phyloP scores from a whole-genome alignment of 2,329 filamentous ascomycete species.

The Berkeleyomyces basicola region DNA sequence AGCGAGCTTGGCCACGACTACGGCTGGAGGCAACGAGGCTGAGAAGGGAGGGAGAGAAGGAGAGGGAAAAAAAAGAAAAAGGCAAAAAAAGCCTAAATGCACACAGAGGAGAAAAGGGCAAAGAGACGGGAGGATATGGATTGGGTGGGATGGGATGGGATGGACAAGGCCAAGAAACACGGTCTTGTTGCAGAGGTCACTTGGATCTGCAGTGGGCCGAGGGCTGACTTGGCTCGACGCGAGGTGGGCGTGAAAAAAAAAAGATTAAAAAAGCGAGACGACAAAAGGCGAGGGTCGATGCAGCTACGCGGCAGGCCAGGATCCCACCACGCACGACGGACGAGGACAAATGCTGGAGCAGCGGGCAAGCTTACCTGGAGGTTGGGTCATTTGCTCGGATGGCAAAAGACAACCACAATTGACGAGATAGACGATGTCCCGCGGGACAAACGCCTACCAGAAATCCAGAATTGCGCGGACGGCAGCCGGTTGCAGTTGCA shows the following conservation, averaged over 20 bases:
- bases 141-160: neutral
- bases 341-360: neutral
- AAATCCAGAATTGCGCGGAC: neutral
- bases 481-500: constrained; percentile 4
- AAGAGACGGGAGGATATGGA: neutral
- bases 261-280: neutral
- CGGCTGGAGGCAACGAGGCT: neutral
- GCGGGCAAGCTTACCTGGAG: constrained; percentile 5
- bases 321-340: neutral
- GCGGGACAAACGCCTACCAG: constrained; percentile 7
- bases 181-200: neutral
- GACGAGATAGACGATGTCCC: constrained; percentile 8
- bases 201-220: constrained; percentile 10
- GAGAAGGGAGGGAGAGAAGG: neutral
- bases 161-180: neutral
- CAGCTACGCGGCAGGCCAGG: neutral
- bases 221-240: constrained; percentile 4
- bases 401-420: constrained; percentile 3
- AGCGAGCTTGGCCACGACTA: neutral
- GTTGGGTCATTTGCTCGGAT: constrained; percentile 12
- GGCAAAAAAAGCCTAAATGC: neutral
- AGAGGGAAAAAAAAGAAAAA: constrained; percentile 4
- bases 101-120: neutral
- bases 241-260: constrained; percentile 7
- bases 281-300: neutral